These are phyloP conservation scores for Pelargonium myrrhifolium DNA, from an alignment of 441 rosid genomes.

Conservation along the genomic window DNA sequence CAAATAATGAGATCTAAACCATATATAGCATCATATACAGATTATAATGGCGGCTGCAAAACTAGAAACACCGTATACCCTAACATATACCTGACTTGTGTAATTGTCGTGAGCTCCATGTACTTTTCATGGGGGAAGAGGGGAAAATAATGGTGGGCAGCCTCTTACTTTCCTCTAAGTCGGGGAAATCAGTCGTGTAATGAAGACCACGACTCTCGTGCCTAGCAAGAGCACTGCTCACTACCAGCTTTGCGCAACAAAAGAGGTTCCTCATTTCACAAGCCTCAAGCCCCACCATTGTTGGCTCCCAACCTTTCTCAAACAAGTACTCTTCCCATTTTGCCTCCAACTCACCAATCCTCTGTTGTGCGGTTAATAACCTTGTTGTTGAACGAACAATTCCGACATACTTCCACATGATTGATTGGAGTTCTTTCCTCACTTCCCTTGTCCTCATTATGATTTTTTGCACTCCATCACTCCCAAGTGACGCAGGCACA, in stretches of 20 bases:
- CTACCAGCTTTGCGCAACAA: conserved; percentile 87
- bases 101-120: background rate
- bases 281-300: conserved; percentile 80
- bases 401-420: conserved; percentile 90
- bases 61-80: background rate
- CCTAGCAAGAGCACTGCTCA: conserved; percentile 82
- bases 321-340: conserved; percentile 75
- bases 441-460: conserved; percentile 44
- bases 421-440: conserved; percentile 68
- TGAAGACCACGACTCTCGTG: conserved; percentile 96
- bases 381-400: conserved; percentile 80
- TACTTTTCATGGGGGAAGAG: background rate
- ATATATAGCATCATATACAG: background rate
- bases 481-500: conserved; percentile 45
- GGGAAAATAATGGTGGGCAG: conserved; percentile 69
- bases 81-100: conserved; percentile 1
- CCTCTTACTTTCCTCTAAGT: conserved; percentile 42
- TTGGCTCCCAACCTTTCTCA: conserved; percentile 76
- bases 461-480: conserved; percentile 34
- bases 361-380: conserved; percentile 52
- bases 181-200: conserved; percentile 35
- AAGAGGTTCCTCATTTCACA: conserved; percentile 95
- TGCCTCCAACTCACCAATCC: conserved; percentile 52
- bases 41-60: background rate
- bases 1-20: background rate